These are phyloP conservation scores for Vitis hybrid DNA, from an alignment of 177 flowering plant genomes.

Conservation along the genomic window DNA sequence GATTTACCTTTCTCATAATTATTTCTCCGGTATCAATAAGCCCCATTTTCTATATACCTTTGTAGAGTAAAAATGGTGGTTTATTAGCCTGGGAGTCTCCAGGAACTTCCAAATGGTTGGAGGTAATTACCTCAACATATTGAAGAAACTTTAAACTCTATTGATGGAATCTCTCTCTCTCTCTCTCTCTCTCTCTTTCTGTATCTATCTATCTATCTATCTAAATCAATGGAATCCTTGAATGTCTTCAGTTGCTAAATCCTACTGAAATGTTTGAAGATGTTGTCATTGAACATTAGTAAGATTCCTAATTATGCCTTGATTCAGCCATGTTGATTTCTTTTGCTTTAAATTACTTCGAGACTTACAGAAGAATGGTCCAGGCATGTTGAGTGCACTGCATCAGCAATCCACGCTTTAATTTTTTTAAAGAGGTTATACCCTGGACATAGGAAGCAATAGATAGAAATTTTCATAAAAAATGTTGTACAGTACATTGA, in stretches of 20 bases:
- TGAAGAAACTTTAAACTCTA: too few relatives aligned
- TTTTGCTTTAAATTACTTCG: too few relatives aligned
- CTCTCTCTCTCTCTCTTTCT: too few relatives aligned
- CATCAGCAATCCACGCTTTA: constrained; percentile 16
- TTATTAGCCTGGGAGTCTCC: neutral
- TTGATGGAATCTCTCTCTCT: too few relatives aligned
- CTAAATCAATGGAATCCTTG: too few relatives aligned
- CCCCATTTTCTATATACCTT: too few relatives aligned
- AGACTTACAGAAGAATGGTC: too few relatives aligned
- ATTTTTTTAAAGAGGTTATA: neutral
- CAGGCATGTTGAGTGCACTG: constrained; percentile 25
- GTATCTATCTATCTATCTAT: too few relatives aligned
- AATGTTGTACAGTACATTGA: constrained; percentile 14
- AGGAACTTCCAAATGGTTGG: constrained; percentile 7
- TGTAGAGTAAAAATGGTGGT: constrained; percentile 30
- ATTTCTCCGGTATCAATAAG: too few relatives aligned
- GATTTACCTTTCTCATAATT: too few relatives aligned
- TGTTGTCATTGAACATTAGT: constrained; percentile 20
- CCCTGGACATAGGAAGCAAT: constrained; percentile 21
- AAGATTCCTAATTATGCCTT: too few relatives aligned
- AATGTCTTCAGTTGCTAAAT: constrained; percentile 14
- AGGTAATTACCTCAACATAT: constrained; percentile 7
- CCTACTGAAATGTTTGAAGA: constrained; percentile 22
- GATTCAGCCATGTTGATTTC: too few relatives aligned
- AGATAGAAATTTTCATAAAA: constrained; percentile 15